Percentiles rank a stretch among this genome's conserved stretches.
These are phyloP conservation scores for Apophysomyces trapeziformis DNA, from an alignment of 371 early-diverging fungal genomes.

Conservation along the genomic window DNA sequence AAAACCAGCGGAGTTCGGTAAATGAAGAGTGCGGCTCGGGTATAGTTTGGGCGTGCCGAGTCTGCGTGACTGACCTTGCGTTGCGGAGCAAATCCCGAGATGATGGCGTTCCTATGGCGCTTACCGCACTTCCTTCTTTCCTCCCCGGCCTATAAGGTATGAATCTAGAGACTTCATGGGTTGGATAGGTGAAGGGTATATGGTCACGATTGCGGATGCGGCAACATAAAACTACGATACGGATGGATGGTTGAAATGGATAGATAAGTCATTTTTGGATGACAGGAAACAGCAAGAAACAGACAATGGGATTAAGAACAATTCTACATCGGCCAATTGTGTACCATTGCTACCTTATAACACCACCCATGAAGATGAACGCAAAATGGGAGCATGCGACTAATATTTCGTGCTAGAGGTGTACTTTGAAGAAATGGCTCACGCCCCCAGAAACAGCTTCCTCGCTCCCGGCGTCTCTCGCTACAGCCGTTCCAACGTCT, in stretches of 20 bases:
- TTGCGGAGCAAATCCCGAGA: slow-evolving; percentile 4
- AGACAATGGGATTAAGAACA: not conserved
- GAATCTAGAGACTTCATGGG: not conserved
- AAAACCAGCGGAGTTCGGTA: too few species aligned
- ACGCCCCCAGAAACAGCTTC: slow-evolving; percentile 77
- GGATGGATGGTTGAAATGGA: slow-evolving; percentile 7
- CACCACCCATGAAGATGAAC: not conserved
- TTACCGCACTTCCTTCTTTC: slow-evolving; percentile 10
- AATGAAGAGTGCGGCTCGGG: not conserved
- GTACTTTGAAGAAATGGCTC: slow-evolving; percentile 49
- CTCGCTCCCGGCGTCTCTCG: slow-evolving; percentile 85
- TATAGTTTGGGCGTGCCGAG: not conserved
- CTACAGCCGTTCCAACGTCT: slow-evolving; percentile 79
- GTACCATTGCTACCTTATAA: slow-evolving; percentile 5
- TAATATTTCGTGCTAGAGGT: slow-evolving; percentile 7
- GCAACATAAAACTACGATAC: slow-evolving; percentile 4
- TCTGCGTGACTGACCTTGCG: not conserved
- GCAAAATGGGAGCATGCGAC: not conserved
- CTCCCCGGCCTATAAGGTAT: slow-evolving; percentile 12
- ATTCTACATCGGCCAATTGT: not conserved
- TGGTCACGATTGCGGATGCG: not conserved
- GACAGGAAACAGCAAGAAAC: not conserved
- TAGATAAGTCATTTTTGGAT: not conserved
- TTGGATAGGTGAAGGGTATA: slow-evolving; percentile 2
- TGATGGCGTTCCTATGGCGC: slow-evolving; percentile 1